A percentile compares a stretch with the other conserved stretches of the same genome.
Evolutionary conservation across 495 filamentous ascomycete genomes (phyloP).

Genomic region (Aspergillus sclerotioniger): DNA sequence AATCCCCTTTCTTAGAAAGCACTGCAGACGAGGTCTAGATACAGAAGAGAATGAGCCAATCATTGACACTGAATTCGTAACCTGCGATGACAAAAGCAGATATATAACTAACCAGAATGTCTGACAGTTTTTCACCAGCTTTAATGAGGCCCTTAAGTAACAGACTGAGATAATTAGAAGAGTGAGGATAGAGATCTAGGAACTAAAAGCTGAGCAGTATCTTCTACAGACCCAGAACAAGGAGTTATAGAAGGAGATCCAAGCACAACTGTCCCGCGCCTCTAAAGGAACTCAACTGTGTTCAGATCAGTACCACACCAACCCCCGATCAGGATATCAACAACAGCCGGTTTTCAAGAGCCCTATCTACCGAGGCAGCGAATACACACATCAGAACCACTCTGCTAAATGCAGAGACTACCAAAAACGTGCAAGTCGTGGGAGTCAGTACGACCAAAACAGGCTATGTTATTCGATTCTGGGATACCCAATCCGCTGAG

Average conservation of each 20-base stretch:
- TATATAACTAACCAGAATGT: too few relatives aligned
- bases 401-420: constrained; percentile 13
- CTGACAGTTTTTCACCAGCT: too few relatives aligned
- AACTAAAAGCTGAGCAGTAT: constrained; percentile 13
- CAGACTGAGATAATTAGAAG: constrained; percentile 9
- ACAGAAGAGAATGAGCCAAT: too few relatives aligned
- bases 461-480: constrained; percentile 24
- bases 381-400: constrained; percentile 20
- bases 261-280: too few relatives aligned
- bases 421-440: constrained; percentile 20
- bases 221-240: constrained; percentile 10
- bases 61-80: too few relatives aligned
- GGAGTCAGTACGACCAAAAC: constrained; percentile 24
- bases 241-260: constrained; percentile 11
- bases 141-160: constrained; percentile 9
- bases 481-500: constrained; percentile 13
- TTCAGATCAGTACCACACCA: constrained; percentile 12
- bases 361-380: constrained; percentile 16
- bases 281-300: constrained; percentile 13
- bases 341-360: constrained; percentile 16
- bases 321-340: background rate
- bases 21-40: background rate
- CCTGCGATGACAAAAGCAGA: too few relatives aligned
- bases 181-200: constrained; percentile 9
- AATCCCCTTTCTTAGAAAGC: too few relatives aligned